These are phyloP conservation scores for Globisporangium heterothallicum DNA, from an alignment of 352 stramenopile species.

Conservation along the genomic window DNA sequence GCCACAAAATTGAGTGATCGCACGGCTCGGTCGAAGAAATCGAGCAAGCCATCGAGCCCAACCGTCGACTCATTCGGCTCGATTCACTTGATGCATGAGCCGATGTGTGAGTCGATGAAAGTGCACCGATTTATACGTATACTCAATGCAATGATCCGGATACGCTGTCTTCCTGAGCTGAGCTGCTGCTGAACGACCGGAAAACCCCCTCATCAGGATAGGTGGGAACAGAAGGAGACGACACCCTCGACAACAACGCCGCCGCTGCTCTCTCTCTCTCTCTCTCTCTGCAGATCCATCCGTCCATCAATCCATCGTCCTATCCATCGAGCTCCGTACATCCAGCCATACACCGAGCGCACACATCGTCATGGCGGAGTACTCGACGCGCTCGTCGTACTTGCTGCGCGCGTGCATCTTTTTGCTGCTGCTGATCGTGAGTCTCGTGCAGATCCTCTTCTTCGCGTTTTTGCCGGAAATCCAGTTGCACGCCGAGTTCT, in stretches of 20 bases:
- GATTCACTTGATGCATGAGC: too few species aligned
- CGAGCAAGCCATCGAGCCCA: too few species aligned
- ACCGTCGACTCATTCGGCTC: too few species aligned
- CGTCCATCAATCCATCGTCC: background rate
- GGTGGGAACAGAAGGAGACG: background rate
- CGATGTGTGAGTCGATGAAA: too few species aligned
- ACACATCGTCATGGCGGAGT: slow-evolving; percentile 11
- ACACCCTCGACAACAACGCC: background rate
- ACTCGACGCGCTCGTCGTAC: slow-evolving; percentile 37
- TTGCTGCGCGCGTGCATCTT: slow-evolving; percentile 65
- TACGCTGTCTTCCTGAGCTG: background rate
- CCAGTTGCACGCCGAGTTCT: slow-evolving; percentile 51
- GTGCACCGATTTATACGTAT: background rate
- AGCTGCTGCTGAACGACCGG: background rate
- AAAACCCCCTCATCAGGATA: background rate
- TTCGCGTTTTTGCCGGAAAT: slow-evolving; percentile 71
- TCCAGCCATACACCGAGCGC: background rate
- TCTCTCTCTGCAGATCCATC: background rate
- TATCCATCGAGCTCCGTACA: background rate
- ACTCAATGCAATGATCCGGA: background rate
- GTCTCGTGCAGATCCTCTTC: slow-evolving; percentile 64
- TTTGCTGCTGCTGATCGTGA: slow-evolving; percentile 68
- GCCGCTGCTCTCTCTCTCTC: background rate
- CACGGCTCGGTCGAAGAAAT: too few species aligned
- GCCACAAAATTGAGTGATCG: too few species aligned